phyloP scores from a whole-genome alignment of 2,329 filamentous ascomycete genomes.

The Nothophoma quercina region DNA sequence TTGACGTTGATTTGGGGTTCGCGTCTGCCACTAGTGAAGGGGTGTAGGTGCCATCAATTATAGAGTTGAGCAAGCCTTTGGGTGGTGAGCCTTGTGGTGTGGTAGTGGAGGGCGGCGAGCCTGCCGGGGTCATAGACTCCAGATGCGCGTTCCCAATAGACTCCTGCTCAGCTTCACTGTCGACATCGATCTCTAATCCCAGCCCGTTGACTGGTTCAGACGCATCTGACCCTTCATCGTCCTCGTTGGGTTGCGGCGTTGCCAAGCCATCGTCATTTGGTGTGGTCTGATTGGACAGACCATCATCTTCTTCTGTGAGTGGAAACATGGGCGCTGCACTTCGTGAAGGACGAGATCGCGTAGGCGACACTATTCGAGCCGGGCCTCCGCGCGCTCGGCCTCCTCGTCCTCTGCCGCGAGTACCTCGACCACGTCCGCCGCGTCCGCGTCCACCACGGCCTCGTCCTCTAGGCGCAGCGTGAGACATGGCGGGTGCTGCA shows the following conservation, averaged over 20 bases:
- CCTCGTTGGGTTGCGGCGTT: conserved; percentile 29
- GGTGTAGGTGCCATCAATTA: conserved; percentile 17
- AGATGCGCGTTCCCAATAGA: conserved; percentile 22
- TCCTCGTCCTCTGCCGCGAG: conserved; percentile 41
- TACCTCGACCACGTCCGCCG: conserved; percentile 38
- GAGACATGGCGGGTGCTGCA: conserved; percentile 28
- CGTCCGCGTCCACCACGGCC: conserved; percentile 40
- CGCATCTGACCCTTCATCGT: conserved; percentile 21
- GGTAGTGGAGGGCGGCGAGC: conserved; percentile 19
- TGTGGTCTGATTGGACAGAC: conserved; percentile 45
- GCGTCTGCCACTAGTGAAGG: conserved; percentile 14
- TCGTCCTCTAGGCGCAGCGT: conserved; percentile 31
- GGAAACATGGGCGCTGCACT: conserved; percentile 43
- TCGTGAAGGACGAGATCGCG: conserved; percentile 42
- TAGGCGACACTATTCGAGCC: conserved; percentile 34
- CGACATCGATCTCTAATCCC: conserved; percentile 21
- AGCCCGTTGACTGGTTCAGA: conserved; percentile 22
- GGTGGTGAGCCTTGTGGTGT: conserved; percentile 32
- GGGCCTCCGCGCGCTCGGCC: conserved; percentile 35
- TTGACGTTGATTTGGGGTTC: conserved; percentile 15
- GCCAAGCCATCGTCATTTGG: conserved; percentile 28
- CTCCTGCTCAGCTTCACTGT: conserved; percentile 25
- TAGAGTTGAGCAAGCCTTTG: conserved; percentile 23
- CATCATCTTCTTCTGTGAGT: conserved; percentile 47
- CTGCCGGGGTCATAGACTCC: conserved; percentile 20